These are phyloP conservation scores for Dittrichia graveolens DNA, from an alignment of 129 eudicot genomes.

Conservation along the genomic window DNA sequence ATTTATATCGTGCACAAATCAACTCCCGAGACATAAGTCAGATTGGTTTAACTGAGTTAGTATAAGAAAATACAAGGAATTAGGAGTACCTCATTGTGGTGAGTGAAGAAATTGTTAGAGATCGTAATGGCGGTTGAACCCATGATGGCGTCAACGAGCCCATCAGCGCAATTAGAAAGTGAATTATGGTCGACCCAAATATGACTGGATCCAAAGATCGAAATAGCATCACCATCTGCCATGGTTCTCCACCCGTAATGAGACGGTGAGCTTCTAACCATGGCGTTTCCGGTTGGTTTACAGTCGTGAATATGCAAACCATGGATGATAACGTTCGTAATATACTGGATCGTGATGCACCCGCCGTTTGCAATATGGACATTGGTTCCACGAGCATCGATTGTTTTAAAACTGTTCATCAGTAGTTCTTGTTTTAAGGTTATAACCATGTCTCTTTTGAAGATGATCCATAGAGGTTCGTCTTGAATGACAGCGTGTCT, in stretches of 20 bases:
- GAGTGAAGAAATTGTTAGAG: slow-evolving; percentile 87
- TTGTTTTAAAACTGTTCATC: slow-evolving; percentile 94
- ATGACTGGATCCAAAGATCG: slow-evolving; percentile 80
- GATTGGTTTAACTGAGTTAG: too few species aligned
- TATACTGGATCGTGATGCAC: slow-evolving; percentile 73
- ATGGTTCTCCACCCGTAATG: slow-evolving; percentile 84
- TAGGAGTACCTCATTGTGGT: slow-evolving; percentile 73
- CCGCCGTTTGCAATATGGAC: slow-evolving; percentile 85
- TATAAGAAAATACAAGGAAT: neutral
- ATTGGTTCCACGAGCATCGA: slow-evolving; percentile 77
- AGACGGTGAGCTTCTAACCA: slow-evolving; percentile 81
- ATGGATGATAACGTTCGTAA: slow-evolving; percentile 79
- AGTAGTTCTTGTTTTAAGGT: slow-evolving; percentile 77
- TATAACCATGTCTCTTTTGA: slow-evolving; percentile 82
- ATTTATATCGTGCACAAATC: too few species aligned
- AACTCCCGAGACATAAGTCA: too few species aligned
- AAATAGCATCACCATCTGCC: slow-evolving; percentile 88
- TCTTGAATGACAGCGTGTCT: slow-evolving; percentile 89
- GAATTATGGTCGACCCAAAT: slow-evolving; percentile 89
- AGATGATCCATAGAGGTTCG: slow-evolving; percentile 81
- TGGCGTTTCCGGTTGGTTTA: slow-evolving; percentile 75
- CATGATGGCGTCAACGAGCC: slow-evolving; percentile 71
- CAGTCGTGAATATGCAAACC: slow-evolving; percentile 89
- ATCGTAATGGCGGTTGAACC: slow-evolving; percentile 82
- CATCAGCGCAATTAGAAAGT: slow-evolving; percentile 77